These are phyloP conservation scores for Dipodascopsis uninucleata DNA, from an alignment of 805 yeast genomes.

Conservation along the genomic window DNA sequence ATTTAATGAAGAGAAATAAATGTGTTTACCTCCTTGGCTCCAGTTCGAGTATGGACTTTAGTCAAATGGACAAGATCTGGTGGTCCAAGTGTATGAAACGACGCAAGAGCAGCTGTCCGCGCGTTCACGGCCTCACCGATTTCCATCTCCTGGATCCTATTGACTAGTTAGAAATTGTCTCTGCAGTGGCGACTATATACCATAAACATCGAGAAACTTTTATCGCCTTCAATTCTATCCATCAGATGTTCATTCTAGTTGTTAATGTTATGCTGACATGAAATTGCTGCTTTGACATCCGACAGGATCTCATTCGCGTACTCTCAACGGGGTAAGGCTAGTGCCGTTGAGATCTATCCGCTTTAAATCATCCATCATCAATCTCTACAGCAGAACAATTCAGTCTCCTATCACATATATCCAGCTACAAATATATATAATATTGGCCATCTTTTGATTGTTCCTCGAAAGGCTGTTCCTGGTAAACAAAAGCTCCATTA, in stretches of 20 bases:
- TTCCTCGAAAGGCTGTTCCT: no score
- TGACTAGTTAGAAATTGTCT: no score
- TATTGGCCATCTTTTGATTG: background rate
- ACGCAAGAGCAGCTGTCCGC: slow-evolving; percentile 44
- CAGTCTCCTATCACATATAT: no score
- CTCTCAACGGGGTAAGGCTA: no score
- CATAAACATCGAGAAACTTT: background rate
- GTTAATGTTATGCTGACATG: no score
- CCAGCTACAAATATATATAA: background rate
- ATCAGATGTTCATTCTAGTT: background rate
- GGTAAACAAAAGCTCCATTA: no score
- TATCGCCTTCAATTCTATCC: background rate
- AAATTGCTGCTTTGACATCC: no score
- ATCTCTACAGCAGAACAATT: no score
- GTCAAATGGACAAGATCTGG: slow-evolving; percentile 63
- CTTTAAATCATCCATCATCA: no score
- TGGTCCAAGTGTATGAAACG: slow-evolving; percentile 61
- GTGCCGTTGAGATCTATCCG: no score
- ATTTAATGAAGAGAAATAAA: slow-evolving; percentile 49
- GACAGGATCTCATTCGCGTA: no score
- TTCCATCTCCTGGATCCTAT: slow-evolving; percentile 46
- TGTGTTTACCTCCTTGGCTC: slow-evolving; percentile 46
- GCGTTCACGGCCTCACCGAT: slow-evolving; percentile 51
- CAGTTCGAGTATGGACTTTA: slow-evolving; percentile 41
- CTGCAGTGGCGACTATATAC: no score